These are phyloP conservation scores for Starmerella scarabaei DNA, from an alignment of 805 yeast species.

Conservation along the genomic window DNA sequence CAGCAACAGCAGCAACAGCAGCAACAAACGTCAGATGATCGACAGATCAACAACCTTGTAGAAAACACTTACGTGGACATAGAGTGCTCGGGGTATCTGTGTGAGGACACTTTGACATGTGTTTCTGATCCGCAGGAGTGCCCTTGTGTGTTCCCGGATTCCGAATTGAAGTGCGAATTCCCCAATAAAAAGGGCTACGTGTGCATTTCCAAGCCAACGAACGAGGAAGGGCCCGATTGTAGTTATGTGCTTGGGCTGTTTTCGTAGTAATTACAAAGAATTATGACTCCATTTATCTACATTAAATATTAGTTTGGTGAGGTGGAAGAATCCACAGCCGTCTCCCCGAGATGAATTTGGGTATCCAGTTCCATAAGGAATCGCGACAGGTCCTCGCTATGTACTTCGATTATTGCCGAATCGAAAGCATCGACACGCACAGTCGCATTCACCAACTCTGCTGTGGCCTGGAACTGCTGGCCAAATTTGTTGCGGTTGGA, in stretches of 20 bases:
- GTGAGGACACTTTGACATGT: constrained; percentile 74
- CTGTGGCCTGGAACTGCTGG: constrained; percentile 80
- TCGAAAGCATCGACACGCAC: constrained; percentile 91
- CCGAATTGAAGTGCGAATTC: constrained; percentile 67
- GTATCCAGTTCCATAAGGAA: constrained; percentile 68
- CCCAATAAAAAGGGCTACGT: constrained; percentile 55
- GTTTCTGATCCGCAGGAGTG: constrained; percentile 59
- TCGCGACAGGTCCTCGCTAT: constrained; percentile 75
- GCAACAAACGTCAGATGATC: constrained; percentile 21
- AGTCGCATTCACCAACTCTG: constrained; percentile 71
- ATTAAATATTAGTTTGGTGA: background rate
- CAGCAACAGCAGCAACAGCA: constrained; percentile 32
- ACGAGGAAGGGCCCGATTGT: constrained; percentile 48
- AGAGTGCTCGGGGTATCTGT: constrained; percentile 54
- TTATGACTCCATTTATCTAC: background rate
- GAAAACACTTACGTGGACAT: constrained; percentile 22
- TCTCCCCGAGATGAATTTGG: constrained; percentile 1
- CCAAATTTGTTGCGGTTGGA: constrained; percentile 55
- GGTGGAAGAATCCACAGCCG: background rate
- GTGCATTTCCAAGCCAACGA: constrained; percentile 75
- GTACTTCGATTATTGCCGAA: constrained; percentile 79
- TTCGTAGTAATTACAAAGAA: too few relatives aligned
- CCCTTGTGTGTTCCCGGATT: constrained; percentile 81
- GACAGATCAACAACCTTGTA: constrained; percentile 9
- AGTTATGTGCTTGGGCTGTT: constrained; percentile 53